Evolutionary conservation across 2,329 filamentous ascomycete species (phyloP).

Genomic region (Penicillium sp.): DNA sequence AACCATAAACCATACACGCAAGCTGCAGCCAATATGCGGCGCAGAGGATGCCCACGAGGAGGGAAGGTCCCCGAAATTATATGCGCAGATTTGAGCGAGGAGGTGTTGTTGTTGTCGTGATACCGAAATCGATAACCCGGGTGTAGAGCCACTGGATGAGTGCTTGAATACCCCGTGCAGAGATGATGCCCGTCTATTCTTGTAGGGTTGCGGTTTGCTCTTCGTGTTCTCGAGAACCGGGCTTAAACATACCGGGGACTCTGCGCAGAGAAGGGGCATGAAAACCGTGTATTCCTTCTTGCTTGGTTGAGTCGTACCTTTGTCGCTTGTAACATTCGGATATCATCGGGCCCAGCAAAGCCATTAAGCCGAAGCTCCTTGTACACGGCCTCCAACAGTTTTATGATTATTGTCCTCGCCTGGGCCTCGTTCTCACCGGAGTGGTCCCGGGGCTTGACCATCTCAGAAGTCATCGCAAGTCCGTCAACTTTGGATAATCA

Average conservation of each 20-base stretch:
- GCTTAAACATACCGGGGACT: slow-evolving; percentile 10
- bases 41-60: not conserved
- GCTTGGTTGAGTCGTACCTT: not conserved
- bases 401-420: no score
- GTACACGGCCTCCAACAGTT: no score
- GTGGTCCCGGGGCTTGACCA: no score
- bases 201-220: slow-evolving; percentile 4
- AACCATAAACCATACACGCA: not conserved
- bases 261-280: slow-evolving; percentile 4
- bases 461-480: no score
- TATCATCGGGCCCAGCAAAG: no score
- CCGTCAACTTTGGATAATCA: no score
- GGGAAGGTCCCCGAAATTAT: not conserved
- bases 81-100: not conserved
- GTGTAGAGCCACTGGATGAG: slow-evolving; percentile 13
- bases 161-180: slow-evolving; percentile 1
- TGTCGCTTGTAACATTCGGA: no score
- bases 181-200: slow-evolving; percentile 1
- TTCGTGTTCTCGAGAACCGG: not conserved
- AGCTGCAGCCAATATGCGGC: not conserved
- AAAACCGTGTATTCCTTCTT: slow-evolving; percentile 3
- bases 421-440: no score
- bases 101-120: not conserved
- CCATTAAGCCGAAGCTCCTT: no score
- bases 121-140: not conserved